These are phyloP conservation scores for Ustilago loliicola DNA, from an alignment of 1,284 basidiomycete species.

Conservation along the genomic window DNA sequence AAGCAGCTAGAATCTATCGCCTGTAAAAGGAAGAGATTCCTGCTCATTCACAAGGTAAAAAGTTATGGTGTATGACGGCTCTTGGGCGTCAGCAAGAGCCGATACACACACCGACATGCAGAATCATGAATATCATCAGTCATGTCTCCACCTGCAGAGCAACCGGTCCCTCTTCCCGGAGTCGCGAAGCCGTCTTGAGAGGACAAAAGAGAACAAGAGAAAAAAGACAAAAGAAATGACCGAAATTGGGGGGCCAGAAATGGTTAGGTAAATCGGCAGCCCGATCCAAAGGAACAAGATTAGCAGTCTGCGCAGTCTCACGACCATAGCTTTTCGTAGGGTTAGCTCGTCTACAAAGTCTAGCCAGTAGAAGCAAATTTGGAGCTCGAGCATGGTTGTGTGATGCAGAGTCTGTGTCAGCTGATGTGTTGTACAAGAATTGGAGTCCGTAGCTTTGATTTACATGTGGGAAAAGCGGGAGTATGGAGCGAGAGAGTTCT, in stretches of 20 bases:
- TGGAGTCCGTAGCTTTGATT: constrained; percentile 17
- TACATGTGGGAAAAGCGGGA: constrained; percentile 14
- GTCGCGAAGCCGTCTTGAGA: not conserved
- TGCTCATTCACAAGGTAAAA: too few species aligned
- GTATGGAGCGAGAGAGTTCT: too few species aligned
- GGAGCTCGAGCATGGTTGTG: not conserved
- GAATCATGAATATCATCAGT: not conserved
- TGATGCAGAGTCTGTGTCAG: not conserved
- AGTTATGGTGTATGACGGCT: too few species aligned
- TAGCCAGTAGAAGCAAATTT: not conserved
- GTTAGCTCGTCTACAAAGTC: too few species aligned
- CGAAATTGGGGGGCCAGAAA: not conserved
- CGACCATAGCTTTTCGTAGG: too few species aligned
- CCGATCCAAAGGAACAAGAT: constrained; percentile 2
- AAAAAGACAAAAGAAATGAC: not conserved
- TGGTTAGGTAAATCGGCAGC: not conserved
- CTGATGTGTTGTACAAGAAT: constrained; percentile 17
- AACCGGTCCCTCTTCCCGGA: not conserved
- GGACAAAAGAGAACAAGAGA: not conserved
- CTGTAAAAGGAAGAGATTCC: too few species aligned
- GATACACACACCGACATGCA: not conserved
- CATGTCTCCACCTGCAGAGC: constrained; percentile 13
- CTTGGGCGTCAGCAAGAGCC: not conserved
- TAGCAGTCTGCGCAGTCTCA: too few species aligned
- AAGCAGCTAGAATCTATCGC: not conserved